Percentiles rank a stretch among this genome's conserved stretches.
Evolutionary conservation across 192 early-diverging fungal species (phyloP).

Genomic region (Linnemannia schmuckeri): DNA sequence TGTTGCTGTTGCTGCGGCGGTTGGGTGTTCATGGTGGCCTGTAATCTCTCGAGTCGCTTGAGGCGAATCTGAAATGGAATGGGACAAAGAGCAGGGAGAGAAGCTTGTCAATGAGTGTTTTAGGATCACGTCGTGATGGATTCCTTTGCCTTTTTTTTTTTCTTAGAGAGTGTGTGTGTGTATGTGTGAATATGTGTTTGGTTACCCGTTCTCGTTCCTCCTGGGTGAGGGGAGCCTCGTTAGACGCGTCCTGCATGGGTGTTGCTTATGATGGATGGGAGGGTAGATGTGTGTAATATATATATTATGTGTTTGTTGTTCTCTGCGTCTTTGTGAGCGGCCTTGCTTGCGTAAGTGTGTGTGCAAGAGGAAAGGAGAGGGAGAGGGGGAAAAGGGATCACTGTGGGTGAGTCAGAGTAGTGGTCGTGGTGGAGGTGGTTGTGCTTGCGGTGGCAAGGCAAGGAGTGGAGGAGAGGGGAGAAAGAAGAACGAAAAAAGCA

Average conservation of each 20-base stretch:
- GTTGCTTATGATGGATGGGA: not conserved
- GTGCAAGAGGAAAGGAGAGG: no score
- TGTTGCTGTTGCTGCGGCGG: constrained; percentile 17
- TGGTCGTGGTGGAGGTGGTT: no score
- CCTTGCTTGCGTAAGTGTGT: no score
- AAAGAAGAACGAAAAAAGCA: no score
- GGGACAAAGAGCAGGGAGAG: not conserved
- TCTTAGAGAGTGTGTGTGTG: not conserved
- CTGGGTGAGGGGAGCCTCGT: constrained; percentile 45
- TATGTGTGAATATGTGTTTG: not conserved
- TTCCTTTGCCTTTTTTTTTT: not conserved
- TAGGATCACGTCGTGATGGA: not conserved
- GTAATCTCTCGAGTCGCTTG: constrained; percentile 74
- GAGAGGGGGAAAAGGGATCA: no score
- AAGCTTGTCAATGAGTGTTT: not conserved
- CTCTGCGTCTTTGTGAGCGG: no score
- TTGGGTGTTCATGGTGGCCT: constrained; percentile 36
- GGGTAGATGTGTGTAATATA: not conserved
- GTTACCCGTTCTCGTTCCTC: constrained; percentile 51
- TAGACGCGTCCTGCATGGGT: constrained; percentile 57
- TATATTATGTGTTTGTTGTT: not conserved
- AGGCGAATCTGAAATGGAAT: constrained; percentile 66
- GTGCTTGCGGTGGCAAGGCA: no score
- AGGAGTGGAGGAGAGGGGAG: no score
- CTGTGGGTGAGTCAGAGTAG: no score